Conservation (phyloP, 495 filamentous ascomycete genomes). For the Penicillium steckii region DNA sequence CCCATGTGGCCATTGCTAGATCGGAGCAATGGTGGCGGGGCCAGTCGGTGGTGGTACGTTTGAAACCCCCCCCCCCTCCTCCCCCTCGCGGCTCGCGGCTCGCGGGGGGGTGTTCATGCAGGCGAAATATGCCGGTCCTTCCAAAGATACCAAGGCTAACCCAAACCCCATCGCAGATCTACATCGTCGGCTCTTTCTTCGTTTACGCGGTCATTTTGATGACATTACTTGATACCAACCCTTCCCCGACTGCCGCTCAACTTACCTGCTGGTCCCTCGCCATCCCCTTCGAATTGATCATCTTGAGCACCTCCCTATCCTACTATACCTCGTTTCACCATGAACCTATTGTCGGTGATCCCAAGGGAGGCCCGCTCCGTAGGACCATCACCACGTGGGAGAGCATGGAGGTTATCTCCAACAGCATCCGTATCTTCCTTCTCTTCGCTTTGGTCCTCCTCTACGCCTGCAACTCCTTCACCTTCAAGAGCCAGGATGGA, state of each 20-base stretch:
- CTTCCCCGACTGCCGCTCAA: slow-evolving; percentile 71
- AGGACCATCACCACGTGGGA: slow-evolving; percentile 64
- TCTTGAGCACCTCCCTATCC: slow-evolving; percentile 62
- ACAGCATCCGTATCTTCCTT: slow-evolving; percentile 58
- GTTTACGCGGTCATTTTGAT: slow-evolving; percentile 71
- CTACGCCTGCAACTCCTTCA: slow-evolving; percentile 55
- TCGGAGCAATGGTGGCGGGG: slow-evolving; percentile 88
- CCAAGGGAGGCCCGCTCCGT: slow-evolving; percentile 41
- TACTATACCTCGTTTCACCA: slow-evolving; percentile 60
- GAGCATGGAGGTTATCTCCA: slow-evolving; percentile 56
- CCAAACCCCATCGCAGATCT: slow-evolving; percentile 59
- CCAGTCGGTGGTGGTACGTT: slow-evolving; percentile 75
- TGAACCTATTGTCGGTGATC: slow-evolving; percentile 58
- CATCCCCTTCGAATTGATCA: slow-evolving; percentile 62
- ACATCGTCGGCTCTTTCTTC: slow-evolving; percentile 76
- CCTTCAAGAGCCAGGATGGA: slow-evolving; percentile 26
- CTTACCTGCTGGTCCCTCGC: slow-evolving; percentile 71
- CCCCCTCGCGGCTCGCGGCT: too few relatives aligned
- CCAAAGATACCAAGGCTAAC: slow-evolving; percentile 11
- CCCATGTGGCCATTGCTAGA: slow-evolving; percentile 66
- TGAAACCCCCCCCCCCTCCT: not conserved
- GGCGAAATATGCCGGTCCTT: not conserved
- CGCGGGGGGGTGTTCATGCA: not conserved
- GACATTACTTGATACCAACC: slow-evolving; percentile 73
- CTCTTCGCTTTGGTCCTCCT: slow-evolving; percentile 56